Evolutionary conservation across 768 basidiomycete species (phyloP), one percentile per base, ranked within the genome.

Genomic region (Russula emetica): DNA sequence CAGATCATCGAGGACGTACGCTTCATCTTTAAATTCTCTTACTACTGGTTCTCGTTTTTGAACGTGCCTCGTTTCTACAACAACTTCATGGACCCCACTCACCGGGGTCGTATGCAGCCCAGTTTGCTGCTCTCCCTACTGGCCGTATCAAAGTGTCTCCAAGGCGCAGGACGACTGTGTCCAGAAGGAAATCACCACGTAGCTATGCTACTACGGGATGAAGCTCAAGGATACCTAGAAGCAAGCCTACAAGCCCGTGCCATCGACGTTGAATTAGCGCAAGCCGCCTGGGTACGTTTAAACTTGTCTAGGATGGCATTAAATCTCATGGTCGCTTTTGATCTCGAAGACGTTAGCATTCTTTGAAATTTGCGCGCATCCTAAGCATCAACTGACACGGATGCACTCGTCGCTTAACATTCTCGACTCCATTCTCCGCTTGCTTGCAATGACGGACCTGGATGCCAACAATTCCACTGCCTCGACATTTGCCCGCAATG

Each of bases 41-140:
- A 83, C 66, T 83, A 86, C 73, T 88, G 85, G 85, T 82, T 90
- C 70, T 83, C 85, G 13, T 90, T 88, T 70, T 80, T 90, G 69
- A 85, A 89, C 69, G 75, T 89, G 36, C 87, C 87, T 53, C 82
- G 75, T 16, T 90, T 92, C 74, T 83, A 87, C 66, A 74, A 75
- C 53, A 81, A 78, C 60, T 84, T 85, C 69, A 79, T 77, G 66
- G 80, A 90, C 67, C 78, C 86, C n/a, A 66, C 64, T 8, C 76
- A 76, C 56, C 76, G 88, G 67, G 77, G 78, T 61, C 71, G 73
- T 47, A 81, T 90, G 72, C 89, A 91, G 70, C 90, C 88, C 16
- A 83, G 85, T 68, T 72, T 90, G 45, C 72, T 90, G 14, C 78
- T 85, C 44, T 81, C 84, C 24, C 76, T 83, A 14, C 78, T 91